These are phyloP conservation scores for Tuber melanosporum DNA, from an alignment of 495 filamentous ascomycete species.

Conservation along the genomic window DNA sequence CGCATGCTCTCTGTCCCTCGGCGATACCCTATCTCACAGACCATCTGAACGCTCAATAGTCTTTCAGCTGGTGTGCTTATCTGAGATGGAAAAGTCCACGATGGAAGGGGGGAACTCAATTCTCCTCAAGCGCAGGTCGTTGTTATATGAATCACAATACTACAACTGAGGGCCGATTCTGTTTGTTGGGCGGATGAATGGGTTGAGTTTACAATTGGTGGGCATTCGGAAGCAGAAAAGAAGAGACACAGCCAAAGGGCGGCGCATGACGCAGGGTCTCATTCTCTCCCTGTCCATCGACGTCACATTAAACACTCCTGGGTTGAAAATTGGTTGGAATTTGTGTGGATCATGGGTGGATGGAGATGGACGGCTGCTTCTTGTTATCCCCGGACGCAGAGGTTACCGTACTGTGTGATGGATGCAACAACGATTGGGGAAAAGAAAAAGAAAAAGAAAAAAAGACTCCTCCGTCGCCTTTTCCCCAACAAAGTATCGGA, in stretches of 20 bases:
- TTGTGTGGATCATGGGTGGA: neutral
- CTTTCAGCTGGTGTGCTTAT: neutral
- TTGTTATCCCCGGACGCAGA: neutral
- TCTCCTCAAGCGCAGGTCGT: neutral
- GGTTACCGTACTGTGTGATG: neutral
- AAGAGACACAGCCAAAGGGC: neutral
- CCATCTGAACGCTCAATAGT: neutral
- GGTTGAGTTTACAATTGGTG: neutral
- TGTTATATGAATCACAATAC: neutral
- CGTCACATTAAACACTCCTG: neutral
- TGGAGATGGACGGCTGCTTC: neutral
- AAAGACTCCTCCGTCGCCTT: neutral
- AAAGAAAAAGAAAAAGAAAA: neutral
- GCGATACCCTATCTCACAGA: neutral
- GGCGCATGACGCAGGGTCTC: slow-evolving; percentile 4
- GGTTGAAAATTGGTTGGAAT: slow-evolving; percentile 2
- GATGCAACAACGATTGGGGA: neutral
- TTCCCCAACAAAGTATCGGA: neutral
- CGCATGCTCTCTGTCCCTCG: neutral
- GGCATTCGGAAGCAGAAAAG: neutral
- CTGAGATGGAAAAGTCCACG: neutral
- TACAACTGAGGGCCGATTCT: neutral
- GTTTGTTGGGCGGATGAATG: slow-evolving; percentile 1
- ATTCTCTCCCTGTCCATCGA: neutral
- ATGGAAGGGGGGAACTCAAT: neutral